A percentile compares a stretch with the other conserved stretches of the same genome.
These are phyloP conservation scores for Populus nigra DNA, from an alignment of 345 rosid genomes.

Conservation along the genomic window DNA sequence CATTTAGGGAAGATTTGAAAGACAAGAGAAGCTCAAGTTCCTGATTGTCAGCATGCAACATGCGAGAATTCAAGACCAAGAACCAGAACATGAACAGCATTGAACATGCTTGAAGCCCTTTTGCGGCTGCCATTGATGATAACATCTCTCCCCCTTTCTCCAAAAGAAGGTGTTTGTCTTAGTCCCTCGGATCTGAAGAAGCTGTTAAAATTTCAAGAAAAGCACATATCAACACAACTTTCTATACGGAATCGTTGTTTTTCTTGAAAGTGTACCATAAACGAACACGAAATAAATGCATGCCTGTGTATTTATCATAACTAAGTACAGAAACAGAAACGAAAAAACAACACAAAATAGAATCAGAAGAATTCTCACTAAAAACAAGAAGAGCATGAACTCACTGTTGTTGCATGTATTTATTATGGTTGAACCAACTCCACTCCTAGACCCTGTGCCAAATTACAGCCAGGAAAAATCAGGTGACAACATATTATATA, in stretches of 20 bases:
- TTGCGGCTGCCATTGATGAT: conserved; percentile 27
- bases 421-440: not conserved
- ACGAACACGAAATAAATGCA: not conserved
- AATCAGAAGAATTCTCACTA: not conserved
- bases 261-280: not conserved
- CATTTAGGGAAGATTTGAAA: conserved; percentile 58
- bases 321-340: not conserved
- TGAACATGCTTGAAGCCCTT: conserved; percentile 19
- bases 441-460: conserved; percentile 8
- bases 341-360: not conserved
- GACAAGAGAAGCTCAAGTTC: conserved; percentile 66
- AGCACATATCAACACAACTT: conserved; percentile 9
- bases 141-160: conserved; percentile 11
- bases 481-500: not conserved
- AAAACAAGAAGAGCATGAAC: conserved; percentile 1
- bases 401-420: conserved; percentile 21
- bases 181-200: conserved; percentile 44
- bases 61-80: conserved; percentile 31
- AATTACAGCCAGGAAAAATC: not conserved
- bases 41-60: conserved; percentile 33
- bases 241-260: not conserved
- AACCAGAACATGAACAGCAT: conserved; percentile 23
- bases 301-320: not conserved
- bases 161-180: conserved; percentile 19
- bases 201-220: conserved; percentile 33